Conservation (phyloP, 129 eudicot species). For the Artemisia argyi region DNA sequence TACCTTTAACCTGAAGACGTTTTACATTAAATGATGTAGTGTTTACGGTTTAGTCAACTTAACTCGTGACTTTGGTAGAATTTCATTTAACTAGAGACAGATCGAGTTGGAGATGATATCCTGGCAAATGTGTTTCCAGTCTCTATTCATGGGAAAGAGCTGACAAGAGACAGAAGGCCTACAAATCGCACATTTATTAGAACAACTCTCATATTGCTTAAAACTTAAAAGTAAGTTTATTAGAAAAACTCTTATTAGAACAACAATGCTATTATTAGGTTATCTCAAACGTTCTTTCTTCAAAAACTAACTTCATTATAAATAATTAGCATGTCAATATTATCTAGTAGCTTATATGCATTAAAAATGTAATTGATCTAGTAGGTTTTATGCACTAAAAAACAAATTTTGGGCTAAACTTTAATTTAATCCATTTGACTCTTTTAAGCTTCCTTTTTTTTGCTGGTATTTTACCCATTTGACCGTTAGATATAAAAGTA, state of each 20-base stretch:
- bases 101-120: constrained; percentile 45
- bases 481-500: too few relatives aligned
- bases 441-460: too few relatives aligned
- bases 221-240: not conserved
- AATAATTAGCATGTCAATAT: not conserved
- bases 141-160: constrained; percentile 53
- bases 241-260: not conserved
- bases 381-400: too few relatives aligned
- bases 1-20: constrained; percentile 18
- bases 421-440: too few relatives aligned
- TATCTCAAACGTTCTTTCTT: not conserved
- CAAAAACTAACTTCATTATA: not conserved
- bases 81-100: constrained; percentile 61
- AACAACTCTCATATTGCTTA: not conserved
- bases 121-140: constrained; percentile 38
- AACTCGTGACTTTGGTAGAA: constrained; percentile 36
- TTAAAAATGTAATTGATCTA: too few relatives aligned
- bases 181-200: constrained; percentile 25
- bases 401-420: too few relatives aligned
- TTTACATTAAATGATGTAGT: constrained; percentile 63
- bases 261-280: not conserved
- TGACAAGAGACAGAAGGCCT: constrained; percentile 65
- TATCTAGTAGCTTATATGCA: not conserved
- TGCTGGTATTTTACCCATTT: not conserved
- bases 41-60: constrained; percentile 41